phyloP scores from a whole-genome alignment of 2,329 filamentous ascomycete genomes.

The Alternaria sp. region DNA sequence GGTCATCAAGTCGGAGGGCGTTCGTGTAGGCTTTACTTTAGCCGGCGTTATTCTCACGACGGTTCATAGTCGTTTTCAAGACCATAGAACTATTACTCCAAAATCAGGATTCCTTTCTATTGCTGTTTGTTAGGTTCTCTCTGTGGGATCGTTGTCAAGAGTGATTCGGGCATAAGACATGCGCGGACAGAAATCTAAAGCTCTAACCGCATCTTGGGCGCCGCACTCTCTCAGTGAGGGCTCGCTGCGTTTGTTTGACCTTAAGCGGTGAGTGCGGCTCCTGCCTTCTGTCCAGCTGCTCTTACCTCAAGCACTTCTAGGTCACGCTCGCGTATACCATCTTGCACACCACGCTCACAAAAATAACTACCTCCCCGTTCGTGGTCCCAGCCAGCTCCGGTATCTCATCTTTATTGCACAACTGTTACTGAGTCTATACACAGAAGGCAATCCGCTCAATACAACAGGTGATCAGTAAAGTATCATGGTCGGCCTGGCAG shows the following conservation, averaged over 20 bases:
- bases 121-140: neutral
- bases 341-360: neutral
- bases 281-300: neutral
- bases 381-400: neutral
- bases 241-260: neutral
- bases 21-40: slow-evolving; percentile 2
- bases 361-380: neutral
- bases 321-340: neutral
- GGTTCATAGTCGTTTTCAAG: neutral
- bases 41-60: neutral
- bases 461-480: neutral
- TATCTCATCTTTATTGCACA: neutral
- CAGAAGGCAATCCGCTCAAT: neutral
- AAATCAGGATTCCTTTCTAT: neutral
- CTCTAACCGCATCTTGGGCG: neutral
- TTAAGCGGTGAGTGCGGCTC: neutral
- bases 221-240: neutral
- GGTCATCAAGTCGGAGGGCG: slow-evolving; percentile 4
- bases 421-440: neutral
- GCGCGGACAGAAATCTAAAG: neutral
- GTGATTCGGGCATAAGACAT: neutral
- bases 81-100: slow-evolving; percentile 5
- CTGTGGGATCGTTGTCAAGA: neutral
- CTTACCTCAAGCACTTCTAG: neutral
- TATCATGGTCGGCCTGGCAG: neutral